Evolutionary conservation across 2,329 filamentous ascomycete genomes (phyloP).

Genomic region (Xylariales sp.): DNA sequence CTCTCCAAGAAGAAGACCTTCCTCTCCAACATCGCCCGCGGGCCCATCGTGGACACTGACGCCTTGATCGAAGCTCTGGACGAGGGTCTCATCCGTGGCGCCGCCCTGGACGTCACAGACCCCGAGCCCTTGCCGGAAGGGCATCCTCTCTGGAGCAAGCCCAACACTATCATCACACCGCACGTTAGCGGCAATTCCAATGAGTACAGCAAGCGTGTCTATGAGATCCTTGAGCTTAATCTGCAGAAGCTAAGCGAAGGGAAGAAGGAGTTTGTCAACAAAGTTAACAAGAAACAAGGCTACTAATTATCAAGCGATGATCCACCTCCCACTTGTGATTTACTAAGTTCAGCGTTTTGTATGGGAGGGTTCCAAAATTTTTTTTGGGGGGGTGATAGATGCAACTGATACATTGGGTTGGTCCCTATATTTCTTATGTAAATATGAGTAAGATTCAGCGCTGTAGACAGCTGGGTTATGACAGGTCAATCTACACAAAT

Average conservation of each 20-base stretch:
- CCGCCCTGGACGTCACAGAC: constrained; percentile 66
- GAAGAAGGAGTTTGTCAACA: constrained; percentile 22
- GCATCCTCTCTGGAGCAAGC: constrained; percentile 58
- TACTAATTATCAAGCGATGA: too few species aligned
- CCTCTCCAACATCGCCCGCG: constrained; percentile 62
- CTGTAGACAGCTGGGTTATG: too few species aligned
- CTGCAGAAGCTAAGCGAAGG: constrained; percentile 21
- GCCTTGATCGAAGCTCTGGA: constrained; percentile 53
- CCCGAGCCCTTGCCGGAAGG: constrained; percentile 62
- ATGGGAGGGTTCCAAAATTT: too few species aligned
- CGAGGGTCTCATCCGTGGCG: constrained; percentile 39
- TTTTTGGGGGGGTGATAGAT: too few species aligned
- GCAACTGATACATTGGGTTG: too few species aligned
- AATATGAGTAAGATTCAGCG: too few species aligned
- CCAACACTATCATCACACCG: constrained; percentile 53
- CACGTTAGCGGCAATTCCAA: constrained; percentile 24
- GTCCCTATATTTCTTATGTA: too few species aligned
- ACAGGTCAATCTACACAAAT: too few species aligned
- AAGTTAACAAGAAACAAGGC: constrained; percentile 23
- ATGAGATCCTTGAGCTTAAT: constrained; percentile 22
- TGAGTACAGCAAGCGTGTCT: constrained; percentile 18
- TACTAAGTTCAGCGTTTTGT: too few species aligned
- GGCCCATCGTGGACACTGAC: constrained; percentile 27
- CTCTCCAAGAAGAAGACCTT: constrained; percentile 39
- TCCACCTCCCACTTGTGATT: too few species aligned